Percentiles rank a stretch among this genome's conserved stretches.
Conservation (phyloP, 2,329 filamentous ascomycete species). For the Ascochyta pisi region DNA sequence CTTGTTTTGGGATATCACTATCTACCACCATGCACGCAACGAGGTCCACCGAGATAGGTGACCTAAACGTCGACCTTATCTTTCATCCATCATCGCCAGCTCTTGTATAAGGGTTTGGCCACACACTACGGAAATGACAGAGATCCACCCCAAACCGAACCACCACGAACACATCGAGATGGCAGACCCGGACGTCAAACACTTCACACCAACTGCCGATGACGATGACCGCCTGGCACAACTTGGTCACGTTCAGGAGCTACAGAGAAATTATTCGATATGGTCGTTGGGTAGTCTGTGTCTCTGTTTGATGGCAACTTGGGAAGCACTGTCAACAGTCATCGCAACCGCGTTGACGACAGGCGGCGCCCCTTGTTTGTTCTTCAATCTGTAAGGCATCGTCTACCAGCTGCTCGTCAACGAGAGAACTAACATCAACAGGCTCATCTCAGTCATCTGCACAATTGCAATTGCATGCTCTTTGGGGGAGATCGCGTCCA, state of each 20-base stretch:
- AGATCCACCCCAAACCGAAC: slow-evolving; percentile 10
- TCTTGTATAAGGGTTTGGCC: not conserved
- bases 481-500: slow-evolving; percentile 73
- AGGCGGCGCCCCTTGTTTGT: slow-evolving; percentile 56
- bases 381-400: slow-evolving; percentile 53
- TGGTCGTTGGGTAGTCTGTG: slow-evolving; percentile 55
- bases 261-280: slow-evolving; percentile 51
- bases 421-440: slow-evolving; percentile 20
- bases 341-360: slow-evolving; percentile 54
- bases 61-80: slow-evolving; percentile 11
- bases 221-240: slow-evolving; percentile 29
- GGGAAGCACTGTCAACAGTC: slow-evolving; percentile 59
- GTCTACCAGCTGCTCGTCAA: not conserved
- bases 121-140: not conserved
- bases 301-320: slow-evolving; percentile 60
- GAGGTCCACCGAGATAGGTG: slow-evolving; percentile 6
- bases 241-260: slow-evolving; percentile 33
- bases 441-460: slow-evolving; percentile 53
- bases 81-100: not conserved
- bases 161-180: slow-evolving; percentile 14
- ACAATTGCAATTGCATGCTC: slow-evolving; percentile 73
- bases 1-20: slow-evolving; percentile 7
- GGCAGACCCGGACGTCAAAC: slow-evolving; percentile 17
- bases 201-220: slow-evolving; percentile 5
- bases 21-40: slow-evolving; percentile 8